Percentiles rank a stretch among this genome's conserved stretches.
These are phyloP conservation scores for carrot (Daucus carota) DNA, from an alignment of 129 eudicot species.

Conservation along the genomic window DH1_v3.0 NC_030384.2:44991501-44992000, in stretches of 20 bases:
- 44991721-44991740: constrained; percentile 1
- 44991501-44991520: no score
- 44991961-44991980: constrained; percentile 73
- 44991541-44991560: no score
- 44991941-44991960: constrained; percentile 88
- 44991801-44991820: constrained; percentile 1
- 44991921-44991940: constrained; percentile 79
- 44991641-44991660: no score
- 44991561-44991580: no score
- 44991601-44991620: no score
- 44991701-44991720: constrained; percentile 10
- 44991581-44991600: no score
- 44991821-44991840: constrained; percentile 11
- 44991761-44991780: constrained; percentile 7
- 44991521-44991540: no score
- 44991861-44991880: constrained; percentile 78
- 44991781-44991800: constrained; percentile 11
- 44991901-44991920: constrained; percentile 80
- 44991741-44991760: background rate
- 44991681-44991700: no score
- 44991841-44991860: constrained; percentile 81
- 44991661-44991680: no score
- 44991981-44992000: constrained; percentile 55
- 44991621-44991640: no score
- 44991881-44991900: constrained; percentile 97